Evolutionary conservation across 306 rosid genomes (phyloP).

Genomic region (Dryas drummondii): DNA sequence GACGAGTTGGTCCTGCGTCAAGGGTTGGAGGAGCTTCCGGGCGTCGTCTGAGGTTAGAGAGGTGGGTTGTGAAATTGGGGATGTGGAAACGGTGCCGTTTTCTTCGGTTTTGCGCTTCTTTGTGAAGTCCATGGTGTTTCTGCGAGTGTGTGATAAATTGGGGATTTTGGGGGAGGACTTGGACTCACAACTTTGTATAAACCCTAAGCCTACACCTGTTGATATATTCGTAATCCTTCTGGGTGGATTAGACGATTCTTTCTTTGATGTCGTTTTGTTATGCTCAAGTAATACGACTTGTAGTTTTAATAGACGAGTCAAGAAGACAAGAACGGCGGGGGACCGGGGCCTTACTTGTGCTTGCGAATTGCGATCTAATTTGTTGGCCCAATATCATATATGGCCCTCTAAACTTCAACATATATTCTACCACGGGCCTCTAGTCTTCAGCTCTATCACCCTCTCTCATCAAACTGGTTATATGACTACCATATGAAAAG

Average conservation of each 20-base stretch:
- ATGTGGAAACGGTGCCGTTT: slow-evolving; percentile 36
- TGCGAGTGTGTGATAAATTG: neutral
- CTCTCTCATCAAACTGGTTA: no score
- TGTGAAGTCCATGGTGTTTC: slow-evolving; percentile 45
- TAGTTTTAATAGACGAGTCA: no score
- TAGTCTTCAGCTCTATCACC: no score
- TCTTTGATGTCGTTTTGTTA: neutral
- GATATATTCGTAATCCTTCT: no score
- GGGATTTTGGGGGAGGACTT: neutral
- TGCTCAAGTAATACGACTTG: no score
- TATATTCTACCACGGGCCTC: no score
- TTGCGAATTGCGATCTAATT: no score
- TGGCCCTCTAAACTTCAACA: no score
- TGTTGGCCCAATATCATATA: no score
- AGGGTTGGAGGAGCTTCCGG: slow-evolving; percentile 57
- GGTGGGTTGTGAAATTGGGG: slow-evolving; percentile 7
- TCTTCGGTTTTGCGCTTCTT: slow-evolving; percentile 69
- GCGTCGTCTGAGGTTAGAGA: slow-evolving; percentile 43
- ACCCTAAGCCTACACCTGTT: slow-evolving; percentile 3
- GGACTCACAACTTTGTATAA: neutral
- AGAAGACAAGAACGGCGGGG: no score
- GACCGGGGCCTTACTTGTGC: no score
- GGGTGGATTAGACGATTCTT: neutral
- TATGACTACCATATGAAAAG: no score
- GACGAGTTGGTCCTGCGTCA: slow-evolving; percentile 48